Conservation (phyloP, 306 rosid genomes). For the Echinosophora koreensis region DNA sequence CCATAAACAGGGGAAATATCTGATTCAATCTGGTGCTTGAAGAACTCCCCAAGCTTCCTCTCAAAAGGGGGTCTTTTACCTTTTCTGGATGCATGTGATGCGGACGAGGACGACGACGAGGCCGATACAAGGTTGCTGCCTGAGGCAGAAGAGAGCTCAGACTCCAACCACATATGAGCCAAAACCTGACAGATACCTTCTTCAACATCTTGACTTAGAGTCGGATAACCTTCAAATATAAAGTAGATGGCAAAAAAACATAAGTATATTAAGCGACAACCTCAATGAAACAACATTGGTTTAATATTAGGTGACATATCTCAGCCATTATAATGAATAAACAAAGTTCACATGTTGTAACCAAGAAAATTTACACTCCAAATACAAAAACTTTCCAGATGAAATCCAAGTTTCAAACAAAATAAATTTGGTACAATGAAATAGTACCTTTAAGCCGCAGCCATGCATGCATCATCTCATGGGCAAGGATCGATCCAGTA, state of each 20-base stretch:
- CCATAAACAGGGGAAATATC: slow-evolving; percentile 97
- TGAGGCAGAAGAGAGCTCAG: slow-evolving; percentile 72
- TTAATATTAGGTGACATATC: slow-evolving; percentile 28
- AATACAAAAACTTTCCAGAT: slow-evolving; percentile 16
- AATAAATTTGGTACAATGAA: slow-evolving; percentile 24
- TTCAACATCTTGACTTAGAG: slow-evolving; percentile 92
- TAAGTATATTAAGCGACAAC: slow-evolving; percentile 14
- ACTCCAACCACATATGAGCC: slow-evolving; percentile 94
- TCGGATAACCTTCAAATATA: slow-evolving; percentile 77
- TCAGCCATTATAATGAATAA: slow-evolving; percentile 18
- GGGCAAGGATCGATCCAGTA: slow-evolving; percentile 96
- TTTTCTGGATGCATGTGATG: slow-evolving; percentile 56
- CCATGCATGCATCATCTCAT: slow-evolving; percentile 99
- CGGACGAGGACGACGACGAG: slow-evolving; percentile 69
- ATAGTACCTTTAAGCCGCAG: slow-evolving; percentile 83
- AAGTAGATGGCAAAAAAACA: slow-evolving; percentile 17
- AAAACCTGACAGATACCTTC: slow-evolving; percentile 99
- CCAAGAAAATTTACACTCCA: slow-evolving; percentile 37
- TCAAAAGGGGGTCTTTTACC: slow-evolving; percentile 71
- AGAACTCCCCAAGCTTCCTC: slow-evolving; percentile 92
- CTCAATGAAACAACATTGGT: slow-evolving; percentile 23
- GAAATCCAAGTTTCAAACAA: slow-evolving; percentile 1
- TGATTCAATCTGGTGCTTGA: slow-evolving; percentile 92
- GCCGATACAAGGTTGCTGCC: slow-evolving; percentile 63
- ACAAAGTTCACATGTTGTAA: slow-evolving; percentile 20